Base-by-base conservation (phyloP, 768 basidiomycete species). In the Paxillus involutus region DNA sequence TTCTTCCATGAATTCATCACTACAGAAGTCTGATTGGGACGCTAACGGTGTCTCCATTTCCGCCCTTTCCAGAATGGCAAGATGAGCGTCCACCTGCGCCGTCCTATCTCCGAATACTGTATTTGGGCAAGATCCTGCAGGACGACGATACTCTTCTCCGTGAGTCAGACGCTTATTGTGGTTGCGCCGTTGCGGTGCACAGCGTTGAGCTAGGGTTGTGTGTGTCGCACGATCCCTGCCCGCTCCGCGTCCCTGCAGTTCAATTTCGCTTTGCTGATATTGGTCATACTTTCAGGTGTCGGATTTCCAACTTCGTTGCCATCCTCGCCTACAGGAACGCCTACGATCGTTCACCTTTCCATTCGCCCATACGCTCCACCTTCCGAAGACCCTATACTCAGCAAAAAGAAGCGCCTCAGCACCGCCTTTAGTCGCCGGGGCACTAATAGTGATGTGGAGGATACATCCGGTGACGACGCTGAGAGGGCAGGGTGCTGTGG, bases 51-150 rank as follows among this genome's bases (percentile, higher is more conserved):
- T 53, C 44, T 12, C 55, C 43, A 52, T 60, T 48, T 60, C 54
- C 49, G 51, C 47, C 21, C 24, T 16, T 17, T 49, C 37, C 56
- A 84, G 89, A 90, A 51, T 91, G 89, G 88, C 83, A 85, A 67
- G 85, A 86, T 60, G 88, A 88, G 53, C 82, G 84, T 11, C 89
- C 90, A 3, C 86, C 88, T 3, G 85, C 85, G 14, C 90, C 90
- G 0, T 84, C 85, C 5, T 88, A 85, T 74, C 75, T 91, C 53
- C 81, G 90, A 17, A 79, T 92, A 36, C 74, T 91, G 1, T 85
- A 91, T 67, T 73, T 91, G 6, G 90, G 90, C 36, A 85, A 84
- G 69, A 85, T 92, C 65, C 70, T 91, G n/a, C 89, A 90, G 63
- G 90, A 92, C 63, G 90, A 92, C 30, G 89, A 91, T 51, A 88